Base-by-base conservation (phyloP, 225 moss, liverwort and hornwort species). In the Antitrichia curtipendula region DNA sequence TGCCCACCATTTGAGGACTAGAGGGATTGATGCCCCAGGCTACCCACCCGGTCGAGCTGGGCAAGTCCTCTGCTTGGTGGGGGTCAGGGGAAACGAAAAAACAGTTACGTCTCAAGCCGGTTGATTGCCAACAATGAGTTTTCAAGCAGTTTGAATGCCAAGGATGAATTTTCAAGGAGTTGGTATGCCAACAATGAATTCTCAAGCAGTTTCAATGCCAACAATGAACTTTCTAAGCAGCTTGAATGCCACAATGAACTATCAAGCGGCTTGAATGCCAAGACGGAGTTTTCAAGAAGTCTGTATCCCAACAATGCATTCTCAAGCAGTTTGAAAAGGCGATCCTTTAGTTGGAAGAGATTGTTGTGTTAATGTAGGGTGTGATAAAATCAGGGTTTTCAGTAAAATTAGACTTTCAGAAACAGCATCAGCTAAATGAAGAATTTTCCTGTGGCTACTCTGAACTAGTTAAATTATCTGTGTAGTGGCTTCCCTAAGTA, bases 21-120 rank as follows among this genome's bases (percentile, higher is more conserved):
- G 41, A n/a, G 10, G 91, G 92, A 71, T 94, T 94, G 80, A 95
- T 90, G 19, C 95, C 94, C 95, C 94, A 95, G 38, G 89, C 94
- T 28, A 95, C 94, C 94, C 95, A 95, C 28, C 95, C 95, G 18
- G 77, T 36, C 8, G 89, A 18, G 25, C 34, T 73, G 12, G 86
- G 43, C 76, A 92, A 66, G 54, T 88, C 89, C 84, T 94, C 94
- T 88, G 84, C 77, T 63, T n/a, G 64, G 63, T 63, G 28, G 76
- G 52, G 20, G 2, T 9, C 68, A 82, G 2, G 53, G 27, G 21
- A 71, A 31, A 56, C 21, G n/a, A 7, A 27, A 58, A 66, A 28
- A 68, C 38, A 40, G 58, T 78, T 12, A 40, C 38, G 16, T 56
- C 32, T 80, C 80, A 41, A 79, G 58, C 41, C 38, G 41, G 9